Evolutionary conservation across 2,329 filamentous ascomycete genomes (phyloP), one percentile per base, ranked within the genome.

Genomic region (Diaporthe sp.): DNA sequence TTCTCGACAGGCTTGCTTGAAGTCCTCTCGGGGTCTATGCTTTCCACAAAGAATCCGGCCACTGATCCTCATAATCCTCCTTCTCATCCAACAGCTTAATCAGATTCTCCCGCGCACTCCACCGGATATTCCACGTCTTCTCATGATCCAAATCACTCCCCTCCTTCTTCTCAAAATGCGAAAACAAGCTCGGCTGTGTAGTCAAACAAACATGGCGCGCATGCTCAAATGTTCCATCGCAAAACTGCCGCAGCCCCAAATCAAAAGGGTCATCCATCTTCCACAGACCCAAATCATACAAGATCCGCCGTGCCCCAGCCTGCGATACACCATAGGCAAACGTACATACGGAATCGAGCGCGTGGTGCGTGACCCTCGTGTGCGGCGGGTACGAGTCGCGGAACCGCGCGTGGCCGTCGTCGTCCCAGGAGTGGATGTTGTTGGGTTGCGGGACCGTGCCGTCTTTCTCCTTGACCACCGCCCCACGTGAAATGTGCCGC

Each of bases 231-330:
- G 61, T 67, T 3, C 61, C 61, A 8, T 67, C 61, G 30, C 61
- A 67, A 33, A 67, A 67, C 61, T 67, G 61, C 42, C 61, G 28
- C 42, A 67, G 8, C 2, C 61, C 61, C 10, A 67, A 22, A 6
- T 67, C 61, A 25, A 67, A 67, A 3, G 61, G 61, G 8, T 67
- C 61, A 19, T 67, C 61, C 61, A 67, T 67, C 61, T 25, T 67
- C 61, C 42, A 52, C 45, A 67, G 30, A 4, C 61, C 61, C 12
- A 67, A 15, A 2, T 67, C 61, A 12, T 67, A 67, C 22, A 67
- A 17, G 6, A 67, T 67, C 12, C 61, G 42, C 30, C 61, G 10
- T 10, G 61, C 61, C 6, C 61, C 61, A 3, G 61, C 61, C 45
- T 67, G 61, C 30, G 61, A 52, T 1, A 67, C 61, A 5, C 61